Evolutionary conservation across 805 yeast genomes (phyloP).

Genomic region (Priceomyces medius): DNA sequence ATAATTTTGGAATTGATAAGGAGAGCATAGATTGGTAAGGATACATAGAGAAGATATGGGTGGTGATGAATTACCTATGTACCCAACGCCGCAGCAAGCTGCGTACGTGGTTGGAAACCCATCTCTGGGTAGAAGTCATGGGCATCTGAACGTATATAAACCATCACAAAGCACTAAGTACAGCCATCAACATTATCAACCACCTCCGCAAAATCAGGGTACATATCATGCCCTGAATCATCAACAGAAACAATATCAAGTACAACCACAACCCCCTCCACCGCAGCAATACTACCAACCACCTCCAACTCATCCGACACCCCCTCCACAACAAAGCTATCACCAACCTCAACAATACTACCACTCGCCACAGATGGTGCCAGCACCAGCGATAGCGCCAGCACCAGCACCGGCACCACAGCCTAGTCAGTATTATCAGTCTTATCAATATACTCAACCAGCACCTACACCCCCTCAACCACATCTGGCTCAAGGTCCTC

Average conservation of each 20-base stretch:
- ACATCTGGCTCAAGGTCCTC: slow-evolving; percentile 5
- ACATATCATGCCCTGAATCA: slow-evolving; percentile 12
- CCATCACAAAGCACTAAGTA: slow-evolving; percentile 13
- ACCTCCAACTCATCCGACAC: slow-evolving; percentile 11
- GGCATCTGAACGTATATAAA: slow-evolving; percentile 7
- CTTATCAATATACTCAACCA: slow-evolving; percentile 9
- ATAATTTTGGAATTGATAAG: too few relatives aligned
- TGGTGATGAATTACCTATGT: slow-evolving; percentile 41
- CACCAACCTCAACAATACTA: slow-evolving; percentile 12
- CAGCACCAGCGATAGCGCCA: slow-evolving; percentile 10
- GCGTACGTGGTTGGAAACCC: slow-evolving; percentile 26
- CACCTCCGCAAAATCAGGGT: slow-evolving; percentile 6
- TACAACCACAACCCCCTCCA: slow-evolving; percentile 14
- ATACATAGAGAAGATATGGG: slow-evolving; percentile 15
- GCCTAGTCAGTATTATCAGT: slow-evolving; percentile 10
- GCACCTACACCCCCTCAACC: slow-evolving; percentile 12
- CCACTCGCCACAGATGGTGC: slow-evolving; percentile 9
- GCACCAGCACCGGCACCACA: slow-evolving; percentile 8
- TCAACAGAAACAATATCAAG: slow-evolving; percentile 10
- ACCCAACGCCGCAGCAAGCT: slow-evolving; percentile 48
- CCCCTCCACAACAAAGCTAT: slow-evolving; percentile 8
- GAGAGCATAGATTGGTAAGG: too few relatives aligned
- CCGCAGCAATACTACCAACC: slow-evolving; percentile 13
- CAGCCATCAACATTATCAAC: slow-evolving; percentile 13
- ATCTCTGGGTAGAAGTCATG: slow-evolving; percentile 8